A percentile compares a stretch with the other conserved stretches of the same genome.
phyloP scores from a whole-genome alignment of 495 filamentous ascomycete genomes.

The Xylaria bambusicola region DNA sequence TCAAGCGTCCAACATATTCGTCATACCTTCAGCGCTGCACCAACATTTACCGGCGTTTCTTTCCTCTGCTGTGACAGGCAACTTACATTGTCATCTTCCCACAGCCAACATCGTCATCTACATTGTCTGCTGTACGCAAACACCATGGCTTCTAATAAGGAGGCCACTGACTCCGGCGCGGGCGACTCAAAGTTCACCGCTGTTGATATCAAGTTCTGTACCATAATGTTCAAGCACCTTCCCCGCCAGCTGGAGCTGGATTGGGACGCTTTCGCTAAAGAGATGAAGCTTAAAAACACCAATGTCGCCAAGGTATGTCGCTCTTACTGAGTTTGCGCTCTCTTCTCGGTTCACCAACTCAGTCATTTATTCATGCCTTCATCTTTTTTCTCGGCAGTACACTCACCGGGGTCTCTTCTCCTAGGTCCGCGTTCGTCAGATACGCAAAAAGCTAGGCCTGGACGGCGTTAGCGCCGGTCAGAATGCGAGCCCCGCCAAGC shows the following conservation, averaged over 20 bases:
- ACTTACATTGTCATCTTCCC: neutral
- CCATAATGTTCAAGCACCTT: constrained; percentile 22
- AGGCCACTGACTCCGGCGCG: neutral
- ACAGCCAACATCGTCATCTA: neutral
- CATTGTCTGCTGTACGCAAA: neutral
- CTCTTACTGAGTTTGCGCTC: too few relatives aligned
- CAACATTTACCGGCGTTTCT: too few relatives aligned
- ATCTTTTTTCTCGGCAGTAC: neutral
- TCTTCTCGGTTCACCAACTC: too few relatives aligned
- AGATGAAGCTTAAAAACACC: constrained; percentile 20
- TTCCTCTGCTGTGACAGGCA: neutral
- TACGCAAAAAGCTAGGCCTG: constrained; percentile 19
- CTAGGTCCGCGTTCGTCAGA: constrained; percentile 23
- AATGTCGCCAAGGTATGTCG: constrained; percentile 25
- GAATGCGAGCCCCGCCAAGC: neutral
- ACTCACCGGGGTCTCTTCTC: constrained; percentile 2
- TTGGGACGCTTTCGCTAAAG: constrained; percentile 20
- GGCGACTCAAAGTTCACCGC: neutral
- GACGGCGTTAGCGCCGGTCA: neutral
- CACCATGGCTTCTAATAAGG: constrained; percentile 10
- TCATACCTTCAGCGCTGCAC: too few relatives aligned
- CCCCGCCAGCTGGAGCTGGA: constrained; percentile 18
- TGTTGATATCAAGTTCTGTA: constrained; percentile 24
- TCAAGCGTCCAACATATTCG: too few relatives aligned
- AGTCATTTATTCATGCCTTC: too few relatives aligned